Conservation (phyloP, 208 protist species). For the Crithidia sp. region DNA sequence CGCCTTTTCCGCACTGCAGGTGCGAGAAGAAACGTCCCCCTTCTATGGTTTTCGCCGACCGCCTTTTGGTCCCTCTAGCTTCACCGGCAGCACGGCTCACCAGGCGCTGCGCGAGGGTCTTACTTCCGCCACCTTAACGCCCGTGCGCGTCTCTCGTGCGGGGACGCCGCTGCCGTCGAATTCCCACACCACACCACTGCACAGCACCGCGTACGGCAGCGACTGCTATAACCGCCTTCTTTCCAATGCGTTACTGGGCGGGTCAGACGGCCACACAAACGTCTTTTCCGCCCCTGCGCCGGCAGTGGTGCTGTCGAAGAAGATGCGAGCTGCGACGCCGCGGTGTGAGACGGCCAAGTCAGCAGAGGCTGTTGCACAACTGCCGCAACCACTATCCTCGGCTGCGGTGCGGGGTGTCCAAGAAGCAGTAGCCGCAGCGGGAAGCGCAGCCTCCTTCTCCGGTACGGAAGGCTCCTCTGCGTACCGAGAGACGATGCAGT, state of each 20-base stretch:
- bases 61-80: no score
- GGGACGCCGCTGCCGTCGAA: background rate
- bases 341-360: background rate
- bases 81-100: background rate
- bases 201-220: constrained; percentile 27
- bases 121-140: constrained; percentile 3
- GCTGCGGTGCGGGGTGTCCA: no score
- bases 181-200: constrained; percentile 14
- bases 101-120: background rate
- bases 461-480: background rate
- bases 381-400: no score
- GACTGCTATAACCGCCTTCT: constrained; percentile 27
- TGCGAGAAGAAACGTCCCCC: background rate
- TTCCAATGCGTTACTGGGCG: constrained; percentile 28
- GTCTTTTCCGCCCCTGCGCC: constrained; percentile 21
- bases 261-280: constrained; percentile 3
- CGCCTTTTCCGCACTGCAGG: constrained; percentile 20
- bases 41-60: background rate
- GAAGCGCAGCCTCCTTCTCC: no score
- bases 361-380: background rate
- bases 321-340: no score
- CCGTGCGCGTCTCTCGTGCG: constrained; percentile 4
- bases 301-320: background rate
- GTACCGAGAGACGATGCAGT: background rate
- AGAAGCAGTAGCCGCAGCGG: no score